These are phyloP conservation scores for Metarhizium humberi DNA, from an alignment of 2,329 filamentous ascomycete species.

Conservation along the genomic window DNA sequence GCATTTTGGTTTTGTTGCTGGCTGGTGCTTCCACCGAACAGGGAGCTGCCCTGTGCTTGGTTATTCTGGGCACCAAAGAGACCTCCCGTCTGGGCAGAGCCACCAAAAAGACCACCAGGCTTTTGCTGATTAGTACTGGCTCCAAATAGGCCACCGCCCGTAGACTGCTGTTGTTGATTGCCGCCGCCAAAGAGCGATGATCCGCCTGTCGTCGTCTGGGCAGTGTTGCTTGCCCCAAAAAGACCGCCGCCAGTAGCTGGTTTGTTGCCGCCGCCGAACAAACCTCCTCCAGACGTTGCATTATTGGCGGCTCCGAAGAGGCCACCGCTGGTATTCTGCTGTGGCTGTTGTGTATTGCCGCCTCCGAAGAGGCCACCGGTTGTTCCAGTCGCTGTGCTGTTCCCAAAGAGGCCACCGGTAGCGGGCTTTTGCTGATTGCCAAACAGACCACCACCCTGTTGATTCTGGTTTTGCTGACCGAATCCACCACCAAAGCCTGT, in stretches of 20 bases:
- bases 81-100: slow-evolving; percentile 33
- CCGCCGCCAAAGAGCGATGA: slow-evolving; percentile 36
- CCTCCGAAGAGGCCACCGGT: slow-evolving; percentile 35
- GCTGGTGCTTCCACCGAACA: slow-evolving; percentile 38
- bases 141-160: slow-evolving; percentile 43
- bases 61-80: slow-evolving; percentile 44
- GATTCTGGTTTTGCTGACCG: slow-evolving; percentile 22
- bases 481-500: slow-evolving; percentile 24
- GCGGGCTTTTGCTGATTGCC: slow-evolving; percentile 33
- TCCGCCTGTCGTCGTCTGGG: slow-evolving; percentile 23
- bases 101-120: slow-evolving; percentile 43
- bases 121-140: slow-evolving; percentile 27
- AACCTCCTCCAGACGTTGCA: slow-evolving; percentile 20
- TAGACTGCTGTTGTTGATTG: slow-evolving; percentile 26
- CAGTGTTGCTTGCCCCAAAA: slow-evolving; percentile 27
- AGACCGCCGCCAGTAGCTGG: slow-evolving; percentile 26
- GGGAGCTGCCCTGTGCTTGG: slow-evolving; percentile 31
- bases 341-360: slow-evolving; percentile 34
- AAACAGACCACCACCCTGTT: slow-evolving; percentile 32
- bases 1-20: slow-evolving; percentile 40
- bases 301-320: slow-evolving; percentile 21
- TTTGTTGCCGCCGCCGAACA: slow-evolving; percentile 28
- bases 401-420: slow-evolving; percentile 28
- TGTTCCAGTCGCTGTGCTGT: slow-evolving; percentile 11
- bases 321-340: slow-evolving; percentile 25